These are phyloP conservation scores for Citrus trifoliata DNA, from an alignment of 345 rosid species.

Conservation along the genomic window DNA sequence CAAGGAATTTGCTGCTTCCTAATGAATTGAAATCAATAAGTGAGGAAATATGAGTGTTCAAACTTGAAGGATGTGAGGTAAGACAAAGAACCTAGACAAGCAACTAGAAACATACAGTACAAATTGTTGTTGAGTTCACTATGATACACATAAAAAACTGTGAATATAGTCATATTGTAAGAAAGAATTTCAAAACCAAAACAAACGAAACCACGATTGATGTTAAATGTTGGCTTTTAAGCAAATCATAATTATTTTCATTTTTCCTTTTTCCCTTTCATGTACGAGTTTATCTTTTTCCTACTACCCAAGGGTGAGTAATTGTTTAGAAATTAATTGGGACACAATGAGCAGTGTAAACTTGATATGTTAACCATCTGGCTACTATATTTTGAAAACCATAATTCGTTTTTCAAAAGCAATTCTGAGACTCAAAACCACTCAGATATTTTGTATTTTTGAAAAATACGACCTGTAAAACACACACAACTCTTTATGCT, in stretches of 20 bases:
- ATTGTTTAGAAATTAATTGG: neutral
- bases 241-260: neutral
- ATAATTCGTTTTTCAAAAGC: neutral
- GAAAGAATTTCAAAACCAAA: neutral
- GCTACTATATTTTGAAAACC: neutral
- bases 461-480: neutral
- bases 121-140: neutral
- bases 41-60: neutral
- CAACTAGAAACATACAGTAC: too few species aligned
- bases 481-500: neutral
- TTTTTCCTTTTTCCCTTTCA: neutral
- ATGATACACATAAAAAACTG: neutral
- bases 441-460: neutral
- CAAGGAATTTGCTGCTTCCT: conserved; percentile 50
- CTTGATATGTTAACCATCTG: neutral
- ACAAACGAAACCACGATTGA: neutral
- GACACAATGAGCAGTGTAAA: neutral
- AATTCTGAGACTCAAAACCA: neutral
- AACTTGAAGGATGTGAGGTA: neutral
- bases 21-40: conserved; percentile 5
- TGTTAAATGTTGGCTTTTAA: neutral
- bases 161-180: neutral
- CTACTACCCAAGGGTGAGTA: neutral
- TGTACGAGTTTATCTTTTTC: neutral
- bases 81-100: neutral